A percentile compares a stretch with the other conserved stretches of the same genome.
Conservation (phyloP, 495 filamentous ascomycete genomes). For the Friedmanniomyces simplex region DNA sequence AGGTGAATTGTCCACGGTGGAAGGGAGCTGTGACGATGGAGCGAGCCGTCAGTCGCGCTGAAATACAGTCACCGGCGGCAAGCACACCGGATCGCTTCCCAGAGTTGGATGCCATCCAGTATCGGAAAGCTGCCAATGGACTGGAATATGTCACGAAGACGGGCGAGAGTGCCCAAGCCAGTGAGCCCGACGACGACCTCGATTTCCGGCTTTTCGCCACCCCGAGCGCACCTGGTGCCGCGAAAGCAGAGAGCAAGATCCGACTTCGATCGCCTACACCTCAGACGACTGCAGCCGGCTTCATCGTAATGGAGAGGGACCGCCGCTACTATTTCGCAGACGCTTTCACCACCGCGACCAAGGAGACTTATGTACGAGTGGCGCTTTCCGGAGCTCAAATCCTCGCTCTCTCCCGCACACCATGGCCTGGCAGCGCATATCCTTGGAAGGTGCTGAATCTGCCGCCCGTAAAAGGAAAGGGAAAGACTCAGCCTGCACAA, state of each 20-base stretch:
- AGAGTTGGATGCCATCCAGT: neutral
- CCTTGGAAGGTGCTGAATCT: constrained; percentile 13
- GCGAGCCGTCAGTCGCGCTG: constrained; percentile 1
- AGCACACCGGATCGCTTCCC: neutral
- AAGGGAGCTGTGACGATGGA: neutral
- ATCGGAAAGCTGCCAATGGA: neutral
- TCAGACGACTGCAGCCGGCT: neutral
- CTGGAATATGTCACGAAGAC: constrained; percentile 3
- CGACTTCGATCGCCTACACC: constrained; percentile 9
- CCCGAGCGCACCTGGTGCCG: neutral
- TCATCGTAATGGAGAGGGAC: neutral
- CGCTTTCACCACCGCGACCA: neutral
- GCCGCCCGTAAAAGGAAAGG: neutral
- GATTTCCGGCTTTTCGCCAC: constrained; percentile 15
- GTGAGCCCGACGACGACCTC: neutral
- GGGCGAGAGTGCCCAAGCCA: neutral
- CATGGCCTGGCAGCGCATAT: constrained; percentile 9
- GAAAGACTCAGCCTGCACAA: no score
- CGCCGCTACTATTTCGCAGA: constrained; percentile 6
- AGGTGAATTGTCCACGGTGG: no score
- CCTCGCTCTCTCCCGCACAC: neutral
- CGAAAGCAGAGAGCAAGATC: constrained; percentile 1
- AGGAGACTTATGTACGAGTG: neutral
- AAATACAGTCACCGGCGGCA: constrained; percentile 3
- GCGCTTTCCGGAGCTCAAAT: constrained; percentile 6